These are phyloP conservation scores for Dunaliella primolecta DNA, from an alignment of 139 green algal genomes.

Conservation along the genomic window DNA sequence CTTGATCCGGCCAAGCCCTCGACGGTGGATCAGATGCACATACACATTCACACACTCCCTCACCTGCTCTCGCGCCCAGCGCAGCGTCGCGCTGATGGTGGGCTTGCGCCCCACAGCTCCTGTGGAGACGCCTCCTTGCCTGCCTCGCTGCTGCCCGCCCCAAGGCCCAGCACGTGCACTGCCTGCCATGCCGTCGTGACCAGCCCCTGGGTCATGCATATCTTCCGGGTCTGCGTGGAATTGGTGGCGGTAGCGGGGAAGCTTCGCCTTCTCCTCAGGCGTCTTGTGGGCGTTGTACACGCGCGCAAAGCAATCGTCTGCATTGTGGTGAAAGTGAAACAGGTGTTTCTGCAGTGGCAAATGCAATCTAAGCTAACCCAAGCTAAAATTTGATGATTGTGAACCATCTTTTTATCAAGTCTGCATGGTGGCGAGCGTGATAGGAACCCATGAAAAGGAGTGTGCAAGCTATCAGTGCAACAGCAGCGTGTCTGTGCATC, in stretches of 20 bases:
- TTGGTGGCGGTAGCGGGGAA: neutral
- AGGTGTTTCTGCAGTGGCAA: neutral
- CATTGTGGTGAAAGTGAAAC: conserved; percentile 13
- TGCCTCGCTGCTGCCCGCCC: neutral
- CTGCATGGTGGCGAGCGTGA: too few species aligned
- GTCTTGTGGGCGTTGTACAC: conserved; percentile 16
- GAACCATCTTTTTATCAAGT: neutral
- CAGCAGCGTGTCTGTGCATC: too few species aligned
- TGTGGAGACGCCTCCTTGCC: neutral
- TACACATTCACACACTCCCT: neutral
- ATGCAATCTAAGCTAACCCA: neutral
- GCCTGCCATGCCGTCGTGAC: too few species aligned
- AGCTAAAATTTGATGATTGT: neutral
- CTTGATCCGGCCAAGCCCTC: neutral
- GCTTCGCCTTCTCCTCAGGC: conserved; percentile 11
- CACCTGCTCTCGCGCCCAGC: conserved; percentile 21
- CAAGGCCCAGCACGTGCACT: too few species aligned
- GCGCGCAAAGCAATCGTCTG: conserved; percentile 37
- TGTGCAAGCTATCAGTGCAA: too few species aligned
- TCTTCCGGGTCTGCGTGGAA: too few species aligned
- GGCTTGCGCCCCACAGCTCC: conserved; percentile 11
- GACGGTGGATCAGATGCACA: neutral
- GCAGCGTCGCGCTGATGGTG: conserved; percentile 22
- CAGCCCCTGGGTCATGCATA: too few species aligned
- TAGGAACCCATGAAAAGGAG: too few species aligned